phyloP scores from a whole-genome alignment of 805 yeast genomes.

The Starmerella lactis-condensi region DNA sequence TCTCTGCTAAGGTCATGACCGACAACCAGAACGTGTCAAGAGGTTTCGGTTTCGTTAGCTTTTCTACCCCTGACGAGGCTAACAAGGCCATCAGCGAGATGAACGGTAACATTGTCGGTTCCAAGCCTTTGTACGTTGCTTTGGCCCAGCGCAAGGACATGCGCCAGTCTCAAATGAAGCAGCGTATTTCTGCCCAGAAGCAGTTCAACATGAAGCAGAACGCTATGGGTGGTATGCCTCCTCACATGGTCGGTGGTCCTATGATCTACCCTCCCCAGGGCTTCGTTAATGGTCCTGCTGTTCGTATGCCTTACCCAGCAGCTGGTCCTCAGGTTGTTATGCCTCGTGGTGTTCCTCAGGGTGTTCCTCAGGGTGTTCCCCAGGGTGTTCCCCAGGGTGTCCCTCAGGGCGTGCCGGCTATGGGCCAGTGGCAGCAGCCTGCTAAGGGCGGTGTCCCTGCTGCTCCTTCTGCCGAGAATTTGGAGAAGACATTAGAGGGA shows the following conservation, averaged over 20 bases:
- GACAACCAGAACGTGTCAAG: conserved; percentile 88
- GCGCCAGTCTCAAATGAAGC: conserved; percentile 90
- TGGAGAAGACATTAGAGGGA: conserved; percentile 49
- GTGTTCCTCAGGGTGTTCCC: conserved; percentile 53
- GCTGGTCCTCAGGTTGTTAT: conserved; percentile 23
- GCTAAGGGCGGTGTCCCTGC: conserved; percentile 17
- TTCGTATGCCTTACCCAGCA: conserved; percentile 37
- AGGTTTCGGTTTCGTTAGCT: conserved; percentile 98
- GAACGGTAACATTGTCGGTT: conserved; percentile 89
- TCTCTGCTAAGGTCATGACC: conserved; percentile 91
- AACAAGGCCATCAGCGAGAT: conserved; percentile 94
- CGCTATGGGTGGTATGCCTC: conserved; percentile 63
- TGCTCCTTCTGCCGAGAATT: conserved; percentile 19
- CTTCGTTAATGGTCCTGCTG: conserved; percentile 58
- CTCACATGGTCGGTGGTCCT: conserved; percentile 47
- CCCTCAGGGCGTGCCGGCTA: conserved; percentile 22
- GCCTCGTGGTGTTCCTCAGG: conserved; percentile 22
- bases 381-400: conserved; percentile 25
- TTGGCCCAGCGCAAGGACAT: conserved; percentile 97
- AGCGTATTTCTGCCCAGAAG: conserved; percentile 95
- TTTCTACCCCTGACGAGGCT: conserved; percentile 96
- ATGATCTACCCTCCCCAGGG: conserved; percentile 39
- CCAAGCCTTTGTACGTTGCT: conserved; percentile 95
- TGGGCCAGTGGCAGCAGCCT: conserved; percentile 23
- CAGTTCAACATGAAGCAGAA: conserved; percentile 96